These are phyloP conservation scores for Solanum ossicruentum DNA, from an alignment of 257 asterid species.

Conservation along the genomic window DNA sequence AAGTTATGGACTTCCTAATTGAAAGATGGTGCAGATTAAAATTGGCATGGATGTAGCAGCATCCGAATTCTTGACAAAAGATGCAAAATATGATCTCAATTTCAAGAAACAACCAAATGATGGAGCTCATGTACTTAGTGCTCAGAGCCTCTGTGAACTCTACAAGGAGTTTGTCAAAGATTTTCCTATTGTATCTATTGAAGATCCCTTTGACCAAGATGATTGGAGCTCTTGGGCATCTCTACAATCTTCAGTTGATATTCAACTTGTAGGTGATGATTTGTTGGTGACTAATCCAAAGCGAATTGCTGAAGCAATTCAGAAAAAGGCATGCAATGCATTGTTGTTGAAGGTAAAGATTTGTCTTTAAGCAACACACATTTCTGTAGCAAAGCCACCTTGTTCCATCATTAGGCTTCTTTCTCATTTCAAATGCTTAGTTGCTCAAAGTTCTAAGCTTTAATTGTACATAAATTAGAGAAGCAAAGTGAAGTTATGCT, in stretches of 20 bases:
- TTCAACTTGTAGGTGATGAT: conserved; percentile 93
- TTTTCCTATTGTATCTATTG: conserved; percentile 93
- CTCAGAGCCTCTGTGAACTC: conserved; percentile 63
- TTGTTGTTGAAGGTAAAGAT: conserved; percentile 62
- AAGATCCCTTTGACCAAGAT: conserved; percentile 99
- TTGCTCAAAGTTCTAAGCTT: not conserved
- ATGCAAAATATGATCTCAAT: conserved; percentile 84
- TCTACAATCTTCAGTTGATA: conserved; percentile 70
- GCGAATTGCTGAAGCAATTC: conserved; percentile 79
- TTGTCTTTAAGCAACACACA: not conserved
- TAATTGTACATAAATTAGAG: not conserved
- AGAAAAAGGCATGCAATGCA: conserved; percentile 93
- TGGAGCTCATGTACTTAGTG: conserved; percentile 77
- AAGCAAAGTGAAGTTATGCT: not conserved
- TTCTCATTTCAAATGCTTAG: not conserved
- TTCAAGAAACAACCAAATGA: conserved; percentile 97
- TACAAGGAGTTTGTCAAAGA: conserved; percentile 75
- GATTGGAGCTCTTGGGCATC: conserved; percentile 95
- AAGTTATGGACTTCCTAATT: not conserved
- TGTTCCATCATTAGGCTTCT: not conserved
- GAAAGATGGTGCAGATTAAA: conserved; percentile 52
- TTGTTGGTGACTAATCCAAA: conserved; percentile 93
- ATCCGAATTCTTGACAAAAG: conserved; percentile 79
- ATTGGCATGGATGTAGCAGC: conserved; percentile 99
- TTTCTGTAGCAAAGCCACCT: not conserved